Percentiles rank a stretch among this genome's conserved stretches.
These are phyloP conservation scores for Albugo candida DNA, from an alignment of 352 stramenopile species.

Conservation along the genomic window DNA sequence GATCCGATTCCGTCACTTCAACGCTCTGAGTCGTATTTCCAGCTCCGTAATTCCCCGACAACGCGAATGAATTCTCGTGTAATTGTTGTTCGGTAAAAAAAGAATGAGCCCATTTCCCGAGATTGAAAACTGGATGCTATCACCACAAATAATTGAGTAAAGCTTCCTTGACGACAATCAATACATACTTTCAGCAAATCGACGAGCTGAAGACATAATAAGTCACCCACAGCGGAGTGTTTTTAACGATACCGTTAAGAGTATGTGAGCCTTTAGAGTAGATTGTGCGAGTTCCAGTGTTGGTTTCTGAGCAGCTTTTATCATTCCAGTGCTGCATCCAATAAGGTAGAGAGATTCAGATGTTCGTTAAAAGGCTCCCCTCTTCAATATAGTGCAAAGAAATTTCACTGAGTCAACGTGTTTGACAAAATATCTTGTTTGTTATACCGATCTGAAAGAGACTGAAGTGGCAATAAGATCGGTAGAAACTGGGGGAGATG, in stretches of 20 bases:
- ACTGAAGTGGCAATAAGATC: conserved; percentile 16
- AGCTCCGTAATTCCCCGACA: not conserved
- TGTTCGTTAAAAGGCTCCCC: conserved; percentile 9
- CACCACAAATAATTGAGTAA: conserved; percentile 3
- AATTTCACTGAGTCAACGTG: conserved; percentile 52
- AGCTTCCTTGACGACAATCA: not conserved
- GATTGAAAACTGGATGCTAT: conserved; percentile 27
- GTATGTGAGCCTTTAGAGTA: conserved; percentile 26
- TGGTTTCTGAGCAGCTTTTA: conserved; percentile 67
- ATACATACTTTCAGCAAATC: conserved; percentile 47
- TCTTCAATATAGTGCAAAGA: conserved; percentile 45
- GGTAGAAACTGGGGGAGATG: not conserved
- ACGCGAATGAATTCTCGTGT: no score
- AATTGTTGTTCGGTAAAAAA: not conserved
- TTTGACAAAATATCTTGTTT: conserved; percentile 20
- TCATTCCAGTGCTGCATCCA: conserved; percentile 31
- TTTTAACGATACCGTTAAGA: conserved; percentile 15
- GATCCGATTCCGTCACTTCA: not conserved
- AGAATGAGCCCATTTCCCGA: conserved; percentile 21
- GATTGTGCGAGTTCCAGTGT: conserved; percentile 36
- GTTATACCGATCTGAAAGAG: conserved; percentile 57
- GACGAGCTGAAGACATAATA: conserved; percentile 47
- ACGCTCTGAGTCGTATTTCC: conserved; percentile 11
- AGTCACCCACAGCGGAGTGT: not conserved
- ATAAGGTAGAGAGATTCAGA: not conserved